Conservation (phyloP, 2,329 filamentous ascomycete species). For the Ophiosphaerella narmari region DNA sequence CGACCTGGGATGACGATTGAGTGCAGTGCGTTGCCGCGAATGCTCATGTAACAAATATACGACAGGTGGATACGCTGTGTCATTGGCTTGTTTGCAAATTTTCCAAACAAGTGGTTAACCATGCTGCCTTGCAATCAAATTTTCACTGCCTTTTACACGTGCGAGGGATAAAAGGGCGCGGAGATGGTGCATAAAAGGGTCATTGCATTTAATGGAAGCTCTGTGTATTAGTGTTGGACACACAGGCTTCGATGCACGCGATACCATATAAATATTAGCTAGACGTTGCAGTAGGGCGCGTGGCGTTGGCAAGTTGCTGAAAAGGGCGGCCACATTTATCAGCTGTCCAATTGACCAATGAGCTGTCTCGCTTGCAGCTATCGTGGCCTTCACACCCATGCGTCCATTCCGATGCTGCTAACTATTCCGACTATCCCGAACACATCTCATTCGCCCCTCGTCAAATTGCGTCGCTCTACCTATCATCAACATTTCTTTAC, state of each 20-base stretch:
- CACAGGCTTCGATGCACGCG: slow-evolving; percentile 6
- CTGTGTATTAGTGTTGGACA: slow-evolving; percentile 1
- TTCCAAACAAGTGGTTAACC: slow-evolving; percentile 17
- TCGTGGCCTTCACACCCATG: slow-evolving; percentile 4
- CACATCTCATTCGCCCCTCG: too few relatives aligned
- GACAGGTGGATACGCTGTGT: slow-evolving; percentile 29
- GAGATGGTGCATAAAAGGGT: neutral
- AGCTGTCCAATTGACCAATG: slow-evolving; percentile 18
- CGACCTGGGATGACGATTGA: slow-evolving; percentile 2
- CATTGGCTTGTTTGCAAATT: slow-evolving; percentile 25
- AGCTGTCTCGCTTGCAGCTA: slow-evolving; percentile 15
- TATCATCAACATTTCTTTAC: too few relatives aligned
- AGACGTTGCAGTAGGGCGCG: slow-evolving; percentile 14
- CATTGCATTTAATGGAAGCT: neutral
- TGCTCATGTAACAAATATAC: slow-evolving; percentile 15
- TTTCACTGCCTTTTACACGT: neutral
- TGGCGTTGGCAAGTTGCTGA: neutral
- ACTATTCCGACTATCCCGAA: slow-evolving; percentile 12
- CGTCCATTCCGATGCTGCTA: slow-evolving; percentile 17
- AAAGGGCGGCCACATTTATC: slow-evolving; percentile 26
- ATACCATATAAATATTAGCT: slow-evolving; percentile 8
- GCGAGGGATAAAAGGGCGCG: neutral
- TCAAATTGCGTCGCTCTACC: too few relatives aligned
- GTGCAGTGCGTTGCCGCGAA: slow-evolving; percentile 2
- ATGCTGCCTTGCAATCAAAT: slow-evolving; percentile 17